phyloP scores from a whole-genome alignment of 768 basidiomycete species.

The Cyclocybe aegerita region DNA sequence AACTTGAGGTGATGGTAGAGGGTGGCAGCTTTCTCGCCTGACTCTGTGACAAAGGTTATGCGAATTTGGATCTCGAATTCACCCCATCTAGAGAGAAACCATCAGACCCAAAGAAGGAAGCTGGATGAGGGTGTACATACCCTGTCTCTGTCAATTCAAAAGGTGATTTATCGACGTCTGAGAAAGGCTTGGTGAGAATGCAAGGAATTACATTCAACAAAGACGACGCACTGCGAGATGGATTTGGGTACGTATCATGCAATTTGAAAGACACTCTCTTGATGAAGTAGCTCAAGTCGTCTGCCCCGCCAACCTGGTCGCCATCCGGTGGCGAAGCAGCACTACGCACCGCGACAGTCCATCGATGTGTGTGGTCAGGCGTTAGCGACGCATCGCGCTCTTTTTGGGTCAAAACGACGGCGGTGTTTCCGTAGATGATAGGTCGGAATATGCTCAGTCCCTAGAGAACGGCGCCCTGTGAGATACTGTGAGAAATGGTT shows the following conservation, averaged over 20 bases:
- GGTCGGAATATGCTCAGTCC: slow-evolving; percentile 87
- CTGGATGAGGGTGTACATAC: slow-evolving; percentile 35
- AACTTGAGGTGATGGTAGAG: slow-evolving; percentile 95
- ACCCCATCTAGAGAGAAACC: slow-evolving; percentile 71
- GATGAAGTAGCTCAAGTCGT: slow-evolving; percentile 89
- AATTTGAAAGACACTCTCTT: slow-evolving; percentile 97
- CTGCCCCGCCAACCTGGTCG: slow-evolving; percentile 83
- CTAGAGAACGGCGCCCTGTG: slow-evolving; percentile 34
- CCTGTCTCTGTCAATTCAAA: slow-evolving; percentile 97
- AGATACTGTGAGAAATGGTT: slow-evolving; percentile 9
- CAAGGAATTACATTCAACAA: not conserved
- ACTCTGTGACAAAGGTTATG: slow-evolving; percentile 85
- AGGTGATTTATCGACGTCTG: slow-evolving; percentile 90
- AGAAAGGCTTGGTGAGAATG: slow-evolving; percentile 2
- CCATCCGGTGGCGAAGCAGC: slow-evolving; percentile 74
- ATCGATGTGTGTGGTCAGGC: slow-evolving; percentile 88
- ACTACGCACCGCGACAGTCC: slow-evolving; percentile 94
- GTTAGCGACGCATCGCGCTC: slow-evolving; percentile 59
- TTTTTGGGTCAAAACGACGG: slow-evolving; percentile 69
- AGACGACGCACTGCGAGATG: slow-evolving; percentile 72
- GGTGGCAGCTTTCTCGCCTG: slow-evolving; percentile 85
- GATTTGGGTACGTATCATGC: slow-evolving; percentile 94
- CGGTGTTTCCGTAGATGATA: slow-evolving; percentile 95
- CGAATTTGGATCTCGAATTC: slow-evolving; percentile 97
- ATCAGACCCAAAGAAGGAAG: not conserved